These are phyloP conservation scores for Metahyphopichia silvanorum DNA, from an alignment of 805 yeast genomes.

Conservation along the genomic window DNA sequence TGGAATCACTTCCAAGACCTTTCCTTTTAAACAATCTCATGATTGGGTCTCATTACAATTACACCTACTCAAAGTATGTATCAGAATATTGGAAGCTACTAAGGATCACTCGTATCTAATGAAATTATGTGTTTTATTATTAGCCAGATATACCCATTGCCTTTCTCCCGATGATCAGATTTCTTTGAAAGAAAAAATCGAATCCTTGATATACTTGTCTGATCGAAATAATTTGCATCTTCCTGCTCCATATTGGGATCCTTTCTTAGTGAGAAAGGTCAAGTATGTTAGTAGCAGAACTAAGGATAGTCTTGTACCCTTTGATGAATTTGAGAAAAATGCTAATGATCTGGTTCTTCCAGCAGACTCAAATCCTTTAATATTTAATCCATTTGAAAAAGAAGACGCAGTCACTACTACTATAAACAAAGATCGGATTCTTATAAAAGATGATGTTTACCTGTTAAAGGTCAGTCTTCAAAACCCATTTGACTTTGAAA, in stretches of 20 bases:
- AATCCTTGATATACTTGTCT: conserved; percentile 14
- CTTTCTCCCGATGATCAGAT: conserved; percentile 59
- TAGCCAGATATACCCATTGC: conserved; percentile 54
- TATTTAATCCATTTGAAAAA: conserved; percentile 52
- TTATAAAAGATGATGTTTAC: conserved; percentile 49
- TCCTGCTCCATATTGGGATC: conserved; percentile 66
- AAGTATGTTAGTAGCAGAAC: conserved; percentile 21
- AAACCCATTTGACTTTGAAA: conserved; percentile 77
- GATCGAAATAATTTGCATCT: conserved; percentile 22
- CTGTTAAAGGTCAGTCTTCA: conserved; percentile 58
- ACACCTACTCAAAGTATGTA: conserved; percentile 49
- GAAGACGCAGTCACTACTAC: conserved; percentile 8
- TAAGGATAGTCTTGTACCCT: conserved; percentile 42
- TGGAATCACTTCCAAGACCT: conserved; percentile 45
- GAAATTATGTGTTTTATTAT: conserved; percentile 49
- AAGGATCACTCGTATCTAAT: conserved; percentile 38
- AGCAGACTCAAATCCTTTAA: conserved; percentile 12
- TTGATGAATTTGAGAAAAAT: conserved; percentile 18
- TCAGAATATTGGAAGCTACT: conserved; percentile 51
- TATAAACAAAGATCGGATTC: conserved; percentile 47
- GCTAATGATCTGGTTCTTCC: conserved; percentile 8
- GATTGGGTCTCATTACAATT: conserved; percentile 59
- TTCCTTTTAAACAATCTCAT: conserved; percentile 15
- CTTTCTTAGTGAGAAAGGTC: conserved; percentile 54
- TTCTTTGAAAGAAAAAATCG: conserved; percentile 31